phyloP scores from a whole-genome alignment of 768 basidiomycete genomes.

The Exsudoporus frostii region DNA sequence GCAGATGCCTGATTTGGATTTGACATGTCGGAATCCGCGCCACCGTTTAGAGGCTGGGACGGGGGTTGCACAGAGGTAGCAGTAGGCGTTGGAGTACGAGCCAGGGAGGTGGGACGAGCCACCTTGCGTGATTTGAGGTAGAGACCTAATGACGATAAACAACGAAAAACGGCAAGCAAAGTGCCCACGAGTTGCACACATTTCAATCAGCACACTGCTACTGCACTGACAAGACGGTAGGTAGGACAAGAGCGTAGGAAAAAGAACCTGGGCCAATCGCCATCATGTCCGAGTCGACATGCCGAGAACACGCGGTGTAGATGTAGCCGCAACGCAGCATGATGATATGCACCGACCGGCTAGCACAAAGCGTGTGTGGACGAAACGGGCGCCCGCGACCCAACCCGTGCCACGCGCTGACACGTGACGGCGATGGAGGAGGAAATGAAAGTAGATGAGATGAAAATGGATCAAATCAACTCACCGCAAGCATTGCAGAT shows the following conservation, averaged over 20 bases:
- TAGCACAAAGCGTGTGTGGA: constrained; percentile 25
- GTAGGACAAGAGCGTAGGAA: constrained; percentile 31
- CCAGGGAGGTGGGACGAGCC: constrained; percentile 65
- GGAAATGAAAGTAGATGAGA: constrained; percentile 35
- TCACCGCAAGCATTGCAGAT: constrained; percentile 91
- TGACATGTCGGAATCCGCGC: constrained; percentile 34
- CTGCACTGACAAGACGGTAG: constrained; percentile 34
- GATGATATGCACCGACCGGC: constrained; percentile 34
- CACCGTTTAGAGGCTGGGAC: constrained; percentile 33
- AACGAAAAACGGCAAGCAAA: constrained; percentile 32
- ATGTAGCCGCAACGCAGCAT: constrained; percentile 31
- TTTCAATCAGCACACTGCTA: constrained; percentile 39
- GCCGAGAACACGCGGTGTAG: constrained; percentile 34
- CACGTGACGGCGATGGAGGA: constrained; percentile 39
- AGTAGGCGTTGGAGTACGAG: constrained; percentile 36
- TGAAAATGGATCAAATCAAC: constrained; percentile 37
- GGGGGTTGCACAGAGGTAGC: constrained; percentile 32
- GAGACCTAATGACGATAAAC: constrained; percentile 54
- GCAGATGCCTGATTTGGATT: constrained; percentile 36
- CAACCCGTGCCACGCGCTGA: constrained; percentile 29
- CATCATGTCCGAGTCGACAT: constrained; percentile 32
- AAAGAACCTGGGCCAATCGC: constrained; percentile 34
- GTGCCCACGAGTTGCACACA: constrained; percentile 38
- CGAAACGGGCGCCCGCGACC: constrained; percentile 33
- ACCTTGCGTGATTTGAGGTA: constrained; percentile 82